Evolutionary conservation across 805 yeast species (phyloP), one percentile per base, ranked within the genome.

Genomic region (Nakazawaea ishiwadae): DNA sequence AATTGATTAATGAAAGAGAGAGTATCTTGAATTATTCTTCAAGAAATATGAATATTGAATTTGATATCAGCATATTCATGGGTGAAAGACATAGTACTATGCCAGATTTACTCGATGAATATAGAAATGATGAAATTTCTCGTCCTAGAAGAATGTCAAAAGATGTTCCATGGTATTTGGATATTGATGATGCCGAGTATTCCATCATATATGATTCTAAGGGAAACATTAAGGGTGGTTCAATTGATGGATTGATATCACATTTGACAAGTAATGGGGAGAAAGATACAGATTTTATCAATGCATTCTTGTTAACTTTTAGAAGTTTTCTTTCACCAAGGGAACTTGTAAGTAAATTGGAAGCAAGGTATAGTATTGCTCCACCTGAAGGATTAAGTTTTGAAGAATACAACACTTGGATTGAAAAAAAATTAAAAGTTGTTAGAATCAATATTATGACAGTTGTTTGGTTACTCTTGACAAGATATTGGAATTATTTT

Each of bases 371-470:
- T 60, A 72, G 79, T 42, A 62, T 77, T 12, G 77, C 76, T 47
- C 93, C 96, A 17, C 96, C 96, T 0, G 96, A 86, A 53, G 96
- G 95, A 0, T 62, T 91, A 45, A 77, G 85, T 45, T 85, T 79
- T 54, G 95, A 84, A 47, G 95, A 87, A 53, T 86, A 84, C 57
- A 76, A 78, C 34, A 61, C 71, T 8, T 88, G 96, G 96, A 69
- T 79, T 8, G 77, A 78, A 31, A 75, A 74, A 53, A 86, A 86
- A 53, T 77, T 81, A 45, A 68, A 66, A 44, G 87, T 86, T 1
- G 80, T 84, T 24, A 75, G 88, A 41, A 52, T 73, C 18, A 69
- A 86, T 44, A 84, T 84, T 8, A 68, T 84, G 44, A 77, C 77
- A 45, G 69, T 83, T 19, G 73, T 89, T 77, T 78, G 75, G 50